A percentile compares a stretch with the other conserved stretches of the same genome.
These are phyloP conservation scores for Apiotrichum gracile DNA, from an alignment of 1,284 basidiomycete genomes.

Conservation along the genomic window DNA sequence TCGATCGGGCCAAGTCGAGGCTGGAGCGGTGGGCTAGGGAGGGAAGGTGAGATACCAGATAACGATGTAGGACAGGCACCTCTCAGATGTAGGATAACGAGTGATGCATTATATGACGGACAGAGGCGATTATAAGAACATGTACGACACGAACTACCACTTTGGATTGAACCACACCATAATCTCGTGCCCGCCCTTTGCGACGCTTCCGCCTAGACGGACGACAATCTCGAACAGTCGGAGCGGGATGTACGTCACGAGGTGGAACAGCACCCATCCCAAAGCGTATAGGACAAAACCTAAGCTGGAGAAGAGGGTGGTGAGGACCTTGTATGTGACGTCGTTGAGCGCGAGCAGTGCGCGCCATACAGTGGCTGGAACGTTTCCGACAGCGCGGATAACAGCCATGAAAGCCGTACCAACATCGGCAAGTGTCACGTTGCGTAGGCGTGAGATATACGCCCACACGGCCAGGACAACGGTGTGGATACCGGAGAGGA, in stretches of 20 bases:
- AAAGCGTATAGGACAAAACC: background rate
- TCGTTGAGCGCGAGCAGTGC: background rate
- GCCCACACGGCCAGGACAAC: background rate
- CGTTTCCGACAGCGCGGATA: background rate
- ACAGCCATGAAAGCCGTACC: background rate
- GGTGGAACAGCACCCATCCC: background rate
- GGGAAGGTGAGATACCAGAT: background rate
- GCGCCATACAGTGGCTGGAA: background rate
- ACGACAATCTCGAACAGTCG: background rate
- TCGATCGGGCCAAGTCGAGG: conserved; percentile 1
- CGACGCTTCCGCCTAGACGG: background rate
- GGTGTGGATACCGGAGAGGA: background rate
- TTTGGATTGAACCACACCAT: conserved; percentile 6
- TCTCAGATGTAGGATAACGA: too few species aligned
- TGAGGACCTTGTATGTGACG: background rate
- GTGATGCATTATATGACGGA: too few species aligned
- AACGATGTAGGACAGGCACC: too few species aligned
- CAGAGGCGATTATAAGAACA: too few species aligned
- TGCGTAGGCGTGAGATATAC: background rate
- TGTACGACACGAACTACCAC: background rate
- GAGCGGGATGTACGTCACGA: background rate
- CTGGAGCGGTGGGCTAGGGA: background rate
- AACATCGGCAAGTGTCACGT: background rate
- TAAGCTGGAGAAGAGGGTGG: background rate
- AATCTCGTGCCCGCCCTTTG: background rate